Percentiles rank a stretch among this genome's conserved stretches.
phyloP scores from a whole-genome alignment of 2,329 filamentous ascomycete species.

The Trichoderma citrinoviride region DNA sequence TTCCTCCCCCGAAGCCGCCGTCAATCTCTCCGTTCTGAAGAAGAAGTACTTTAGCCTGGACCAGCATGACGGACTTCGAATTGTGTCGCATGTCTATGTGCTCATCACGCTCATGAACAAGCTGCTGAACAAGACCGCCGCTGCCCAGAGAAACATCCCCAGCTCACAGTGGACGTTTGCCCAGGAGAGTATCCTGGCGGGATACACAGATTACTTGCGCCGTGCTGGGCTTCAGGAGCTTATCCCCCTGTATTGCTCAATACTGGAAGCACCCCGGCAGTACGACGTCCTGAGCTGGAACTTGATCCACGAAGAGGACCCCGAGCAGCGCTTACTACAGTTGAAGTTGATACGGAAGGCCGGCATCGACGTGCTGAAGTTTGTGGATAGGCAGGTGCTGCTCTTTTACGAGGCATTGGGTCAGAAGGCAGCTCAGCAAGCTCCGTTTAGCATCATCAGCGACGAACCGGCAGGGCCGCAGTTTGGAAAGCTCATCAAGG shows the following conservation, averaged over 20 bases:
- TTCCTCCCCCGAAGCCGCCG: slow-evolving; percentile 22
- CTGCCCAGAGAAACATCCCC: slow-evolving; percentile 23
- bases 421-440: slow-evolving; percentile 40
- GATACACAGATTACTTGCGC: slow-evolving; percentile 78
- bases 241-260: slow-evolving; percentile 84
- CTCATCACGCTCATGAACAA: slow-evolving; percentile 66
- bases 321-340: slow-evolving; percentile 62
- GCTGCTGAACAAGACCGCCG: slow-evolving; percentile 58
- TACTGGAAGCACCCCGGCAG: slow-evolving; percentile 62
- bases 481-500: slow-evolving; percentile 61
- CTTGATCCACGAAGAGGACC: slow-evolving; percentile 68
- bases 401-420: slow-evolving; percentile 51
- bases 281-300: slow-evolving; percentile 73
- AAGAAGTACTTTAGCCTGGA: slow-evolving; percentile 53
- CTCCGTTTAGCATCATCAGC: slow-evolving; percentile 52
- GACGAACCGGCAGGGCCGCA: slow-evolving; percentile 31
- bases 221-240: slow-evolving; percentile 70
- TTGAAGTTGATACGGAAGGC: slow-evolving; percentile 74
- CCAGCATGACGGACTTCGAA: slow-evolving; percentile 63
- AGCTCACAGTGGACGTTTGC: slow-evolving; percentile 39
- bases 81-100: slow-evolving; percentile 64
- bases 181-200: slow-evolving; percentile 73
- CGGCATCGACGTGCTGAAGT: slow-evolving; percentile 67
- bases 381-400: slow-evolving; percentile 66
- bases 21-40: slow-evolving; percentile 38